These are phyloP conservation scores for Favolaschia claudopus DNA, from an alignment of 768 basidiomycete species.

Conservation along the genomic window DNA sequence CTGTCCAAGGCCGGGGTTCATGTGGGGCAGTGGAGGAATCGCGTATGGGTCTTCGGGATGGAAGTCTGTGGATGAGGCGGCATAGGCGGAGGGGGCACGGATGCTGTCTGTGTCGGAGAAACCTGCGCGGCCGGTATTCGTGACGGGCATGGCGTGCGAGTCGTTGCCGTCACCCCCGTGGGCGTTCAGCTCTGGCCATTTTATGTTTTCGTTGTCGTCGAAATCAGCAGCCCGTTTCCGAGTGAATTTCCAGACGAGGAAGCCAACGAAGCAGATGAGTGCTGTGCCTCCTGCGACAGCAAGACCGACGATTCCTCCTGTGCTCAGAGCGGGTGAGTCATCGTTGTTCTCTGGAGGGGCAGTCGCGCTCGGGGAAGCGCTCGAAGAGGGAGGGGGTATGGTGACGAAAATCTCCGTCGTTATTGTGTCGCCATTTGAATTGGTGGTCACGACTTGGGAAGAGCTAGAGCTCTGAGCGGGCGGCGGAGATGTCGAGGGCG, in stretches of 20 bases:
- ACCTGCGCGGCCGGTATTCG: conserved; percentile 74
- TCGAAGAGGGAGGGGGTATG: no score
- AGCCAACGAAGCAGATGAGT: conserved; percentile 71
- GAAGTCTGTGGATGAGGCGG: conserved; percentile 61
- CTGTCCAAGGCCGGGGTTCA: conserved; percentile 68
- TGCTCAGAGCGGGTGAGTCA: conserved; percentile 54
- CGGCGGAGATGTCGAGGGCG: no score
- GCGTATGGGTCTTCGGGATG: conserved; percentile 77
- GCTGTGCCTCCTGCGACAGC: conserved; percentile 85
- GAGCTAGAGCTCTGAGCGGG: no score
- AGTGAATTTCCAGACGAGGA: conserved; percentile 88
- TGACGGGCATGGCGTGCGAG: conserved; percentile 71
- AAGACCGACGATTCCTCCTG: conserved; percentile 80
- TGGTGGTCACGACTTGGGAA: no score
- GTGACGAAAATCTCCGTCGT: no score
- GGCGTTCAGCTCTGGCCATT: conserved; percentile 88
- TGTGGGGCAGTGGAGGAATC: conserved; percentile 81
- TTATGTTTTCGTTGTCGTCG: conserved; percentile 86
- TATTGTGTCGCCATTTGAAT: no score
- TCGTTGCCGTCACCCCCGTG: conserved; percentile 54
- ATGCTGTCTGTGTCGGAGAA: conserved; percentile 73
- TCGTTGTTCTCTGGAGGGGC: no score
- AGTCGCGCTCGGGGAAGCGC: no score
- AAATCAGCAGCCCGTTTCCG: conserved; percentile 79
- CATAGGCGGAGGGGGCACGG: conserved; percentile 56